These are phyloP conservation scores for Hanseniaspora pseudoguilliermondii DNA, from an alignment of 805 yeast genomes.

Conservation along the genomic window DNA sequence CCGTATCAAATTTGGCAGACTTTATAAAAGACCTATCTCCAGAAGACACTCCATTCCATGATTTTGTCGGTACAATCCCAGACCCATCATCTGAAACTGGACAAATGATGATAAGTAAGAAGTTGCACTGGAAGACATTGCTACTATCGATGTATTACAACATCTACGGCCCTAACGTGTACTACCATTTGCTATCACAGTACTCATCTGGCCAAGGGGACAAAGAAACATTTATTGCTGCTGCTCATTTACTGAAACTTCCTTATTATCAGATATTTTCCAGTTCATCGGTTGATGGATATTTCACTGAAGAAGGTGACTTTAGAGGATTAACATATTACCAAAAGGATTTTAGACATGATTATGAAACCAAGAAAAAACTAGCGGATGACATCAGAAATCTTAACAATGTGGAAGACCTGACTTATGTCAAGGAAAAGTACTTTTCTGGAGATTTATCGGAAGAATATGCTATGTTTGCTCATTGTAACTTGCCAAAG, in stretches of 20 bases:
- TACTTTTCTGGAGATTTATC: constrained; percentile 14
- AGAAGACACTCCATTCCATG: constrained; percentile 39
- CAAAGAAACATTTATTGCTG: constrained; percentile 63
- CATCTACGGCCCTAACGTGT: constrained; percentile 50
- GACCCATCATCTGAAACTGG: constrained; percentile 64
- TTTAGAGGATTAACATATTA: constrained; percentile 34
- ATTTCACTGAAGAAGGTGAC: constrained; percentile 19
- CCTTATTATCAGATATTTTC: constrained; percentile 42
- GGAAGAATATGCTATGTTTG: constrained; percentile 23
- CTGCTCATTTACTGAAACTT: constrained; percentile 40
- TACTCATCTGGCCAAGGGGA: constrained; percentile 73
- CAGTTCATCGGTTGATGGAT: constrained; percentile 30
- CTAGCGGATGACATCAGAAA: not conserved
- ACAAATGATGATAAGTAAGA: constrained; percentile 49
- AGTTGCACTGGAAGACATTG: constrained; percentile 44
- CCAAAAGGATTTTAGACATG: constrained; percentile 37
- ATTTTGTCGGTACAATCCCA: constrained; percentile 50
- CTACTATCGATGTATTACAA: constrained; percentile 53
- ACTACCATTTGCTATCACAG: constrained; percentile 56
- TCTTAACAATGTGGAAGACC: not conserved
- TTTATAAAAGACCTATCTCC: constrained; percentile 13
- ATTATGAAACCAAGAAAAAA: constrained; percentile 26
- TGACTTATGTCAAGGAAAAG: not conserved
- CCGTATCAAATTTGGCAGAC: constrained; percentile 14
- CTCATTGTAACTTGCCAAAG: constrained; percentile 30